phyloP scores from a whole-genome alignment of 2,329 filamentous ascomycete species.

The Botryotinia narcissicola region DNA sequence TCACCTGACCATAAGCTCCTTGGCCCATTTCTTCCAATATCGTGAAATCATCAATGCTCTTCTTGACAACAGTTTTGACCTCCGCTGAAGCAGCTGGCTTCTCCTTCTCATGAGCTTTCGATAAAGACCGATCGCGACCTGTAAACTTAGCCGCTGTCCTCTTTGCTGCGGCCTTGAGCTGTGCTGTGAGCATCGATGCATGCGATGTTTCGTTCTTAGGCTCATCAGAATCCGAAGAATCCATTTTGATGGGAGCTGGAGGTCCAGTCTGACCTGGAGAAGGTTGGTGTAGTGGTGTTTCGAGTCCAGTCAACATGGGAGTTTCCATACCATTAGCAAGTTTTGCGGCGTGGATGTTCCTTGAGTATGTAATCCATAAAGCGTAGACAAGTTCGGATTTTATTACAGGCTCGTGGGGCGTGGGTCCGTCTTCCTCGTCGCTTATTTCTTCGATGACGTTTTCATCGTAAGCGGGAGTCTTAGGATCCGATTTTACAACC shows the following conservation, averaged over 20 bases:
- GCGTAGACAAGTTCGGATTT: conserved; percentile 84
- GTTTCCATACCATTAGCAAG: conserved; percentile 60
- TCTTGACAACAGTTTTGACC: conserved; percentile 57
- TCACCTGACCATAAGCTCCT: conserved; percentile 96
- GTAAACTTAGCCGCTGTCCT: conserved; percentile 55
- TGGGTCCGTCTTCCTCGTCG: conserved; percentile 47
- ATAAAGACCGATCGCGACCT: conserved; percentile 40
- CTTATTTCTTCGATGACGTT: conserved; percentile 63
- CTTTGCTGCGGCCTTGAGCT: conserved; percentile 56
- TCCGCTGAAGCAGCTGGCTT: conserved; percentile 37
- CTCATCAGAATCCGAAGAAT: conserved; percentile 51
- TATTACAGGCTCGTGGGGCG: conserved; percentile 45
- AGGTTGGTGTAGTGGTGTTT: conserved; percentile 74
- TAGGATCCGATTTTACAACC: conserved; percentile 87
- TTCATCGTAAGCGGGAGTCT: conserved; percentile 56
- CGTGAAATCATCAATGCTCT: conserved; percentile 83
- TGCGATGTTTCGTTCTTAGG: conserved; percentile 43
- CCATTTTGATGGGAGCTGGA: conserved; percentile 55
- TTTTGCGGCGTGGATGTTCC: conserved; percentile 79
- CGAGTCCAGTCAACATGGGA: conserved; percentile 59
- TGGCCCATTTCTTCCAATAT: conserved; percentile 98
- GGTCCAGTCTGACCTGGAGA: conserved; percentile 69
- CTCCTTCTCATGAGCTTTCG: conserved; percentile 38
- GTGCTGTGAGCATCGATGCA: conserved; percentile 51
- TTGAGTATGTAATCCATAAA: conserved; percentile 94